phyloP scores from a whole-genome alignment of 331 rosid genomes.

The Spiraea crenata region DNA sequence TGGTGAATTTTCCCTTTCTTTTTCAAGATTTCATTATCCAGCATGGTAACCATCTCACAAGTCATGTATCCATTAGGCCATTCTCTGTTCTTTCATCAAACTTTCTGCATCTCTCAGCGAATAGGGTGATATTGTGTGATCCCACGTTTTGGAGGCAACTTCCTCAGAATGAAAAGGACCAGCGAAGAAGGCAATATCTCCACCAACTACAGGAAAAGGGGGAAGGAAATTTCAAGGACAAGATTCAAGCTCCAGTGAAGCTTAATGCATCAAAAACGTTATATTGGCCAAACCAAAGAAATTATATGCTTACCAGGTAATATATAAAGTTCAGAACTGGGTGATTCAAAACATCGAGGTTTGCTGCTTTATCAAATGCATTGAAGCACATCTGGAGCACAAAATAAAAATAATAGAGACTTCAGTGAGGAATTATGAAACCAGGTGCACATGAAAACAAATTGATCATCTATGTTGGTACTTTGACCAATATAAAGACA shows the following conservation, averaged over 20 bases:
- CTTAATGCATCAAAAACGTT: neutral
- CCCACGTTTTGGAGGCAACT: slow-evolving; percentile 96
- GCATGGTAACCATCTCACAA: slow-evolving; percentile 18
- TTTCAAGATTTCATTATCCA: neutral
- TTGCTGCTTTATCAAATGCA: slow-evolving; percentile 75
- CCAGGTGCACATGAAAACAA: neutral
- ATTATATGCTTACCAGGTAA: slow-evolving; percentile 62
- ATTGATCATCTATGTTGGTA: neutral
- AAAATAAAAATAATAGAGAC: slow-evolving; percentile 18
- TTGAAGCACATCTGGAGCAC: slow-evolving; percentile 74
- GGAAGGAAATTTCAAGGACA: neutral
- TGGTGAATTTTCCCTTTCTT: slow-evolving; percentile 1
- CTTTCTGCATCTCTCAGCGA: slow-evolving; percentile 43
- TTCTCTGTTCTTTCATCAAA: neutral
- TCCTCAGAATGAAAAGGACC: slow-evolving; percentile 93
- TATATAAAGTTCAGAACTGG: slow-evolving; percentile 83
- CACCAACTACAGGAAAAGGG: slow-evolving; percentile 50
- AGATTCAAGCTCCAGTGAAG: neutral
- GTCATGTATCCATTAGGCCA: neutral
- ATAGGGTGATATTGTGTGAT: slow-evolving; percentile 94
- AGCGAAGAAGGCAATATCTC: slow-evolving; percentile 88
- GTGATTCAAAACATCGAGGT: slow-evolving; percentile 94
- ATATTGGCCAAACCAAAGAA: neutral
- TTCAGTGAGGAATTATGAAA: neutral
- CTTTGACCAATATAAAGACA: neutral